Conservation (phyloP, 1,284 basidiomycete genomes). For the Phellopilus nigrolimitatus region DNA sequence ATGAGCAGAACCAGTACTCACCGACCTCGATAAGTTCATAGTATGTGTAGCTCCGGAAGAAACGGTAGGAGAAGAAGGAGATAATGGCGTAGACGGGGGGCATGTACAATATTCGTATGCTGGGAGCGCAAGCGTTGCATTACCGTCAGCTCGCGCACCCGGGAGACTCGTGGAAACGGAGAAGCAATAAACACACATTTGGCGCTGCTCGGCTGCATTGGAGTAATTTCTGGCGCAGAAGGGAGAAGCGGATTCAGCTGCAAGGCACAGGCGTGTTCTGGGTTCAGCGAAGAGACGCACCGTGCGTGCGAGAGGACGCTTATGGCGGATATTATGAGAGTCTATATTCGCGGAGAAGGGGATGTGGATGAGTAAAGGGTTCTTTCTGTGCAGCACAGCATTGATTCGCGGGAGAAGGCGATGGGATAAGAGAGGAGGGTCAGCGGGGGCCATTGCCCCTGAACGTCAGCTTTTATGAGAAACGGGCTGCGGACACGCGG, state of each 20-base stretch:
- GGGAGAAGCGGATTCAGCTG: background rate
- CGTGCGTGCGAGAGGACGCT: constrained; percentile 55
- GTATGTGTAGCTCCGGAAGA: constrained; percentile 77
- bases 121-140: constrained; percentile 27
- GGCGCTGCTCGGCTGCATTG: constrained; percentile 64
- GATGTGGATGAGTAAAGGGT: background rate
- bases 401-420: too few species aligned
- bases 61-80: constrained; percentile 85
- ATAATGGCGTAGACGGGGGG: constrained; percentile 79
- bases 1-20: constrained; percentile 31
- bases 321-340: constrained; percentile 52
- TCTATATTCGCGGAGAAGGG: too few species aligned
- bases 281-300: constrained; percentile 34
- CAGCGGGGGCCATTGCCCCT: too few species aligned
- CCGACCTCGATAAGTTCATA: constrained; percentile 73
- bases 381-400: too few species aligned
- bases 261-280: background rate
- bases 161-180: background rate
- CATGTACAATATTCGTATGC: constrained; percentile 75
- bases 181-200: constrained; percentile 57
- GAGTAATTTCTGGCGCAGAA: constrained; percentile 52
- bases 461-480: too few species aligned
- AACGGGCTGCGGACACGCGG: too few species aligned
- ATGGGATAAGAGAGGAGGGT: too few species aligned
- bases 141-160: background rate